phyloP scores from a whole-genome alignment of 306 rosid species.

The Prunus campanulata region DNA sequence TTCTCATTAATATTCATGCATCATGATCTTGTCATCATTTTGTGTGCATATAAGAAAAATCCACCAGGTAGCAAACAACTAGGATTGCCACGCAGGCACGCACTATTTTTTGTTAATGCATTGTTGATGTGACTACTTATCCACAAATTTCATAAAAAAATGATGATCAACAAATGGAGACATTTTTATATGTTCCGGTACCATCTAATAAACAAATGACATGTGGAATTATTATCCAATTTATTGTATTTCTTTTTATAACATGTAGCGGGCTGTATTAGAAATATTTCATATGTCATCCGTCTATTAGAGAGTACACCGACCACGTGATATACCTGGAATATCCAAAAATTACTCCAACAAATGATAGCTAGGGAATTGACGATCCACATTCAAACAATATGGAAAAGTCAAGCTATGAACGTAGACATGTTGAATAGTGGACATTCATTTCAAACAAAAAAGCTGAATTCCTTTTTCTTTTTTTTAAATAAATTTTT shows the following conservation, averaged over 20 bases:
- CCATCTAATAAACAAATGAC: no score
- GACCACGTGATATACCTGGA: fast-evolving
- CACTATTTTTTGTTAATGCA: neutral
- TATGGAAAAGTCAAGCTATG: neutral
- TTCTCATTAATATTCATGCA: no score
- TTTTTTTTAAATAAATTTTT: no score
- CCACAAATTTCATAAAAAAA: neutral
- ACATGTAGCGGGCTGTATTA: no score
- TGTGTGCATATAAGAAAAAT: neutral
- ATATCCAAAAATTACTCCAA: no score
- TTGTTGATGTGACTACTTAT: neutral
- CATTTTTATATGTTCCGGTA: no score
- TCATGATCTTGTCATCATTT: neutral
- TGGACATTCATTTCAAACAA: neutral
- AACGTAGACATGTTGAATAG: neutral
- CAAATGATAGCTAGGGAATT: neutral
- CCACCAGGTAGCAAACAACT: neutral
- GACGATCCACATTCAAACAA: neutral
- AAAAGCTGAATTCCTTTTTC: neutral
- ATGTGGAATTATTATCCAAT: no score
- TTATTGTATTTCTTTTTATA: no score
- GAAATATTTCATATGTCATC: no score
- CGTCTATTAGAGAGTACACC: no score
- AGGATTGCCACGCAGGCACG: neutral
- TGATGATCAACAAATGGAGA: neutral